Percentiles rank a stretch among this genome's conserved stretches.
These are phyloP conservation scores for Thymus quinquecostatus DNA, from an alignment of 257 asterid genomes.

Conservation along the genomic window DNA sequence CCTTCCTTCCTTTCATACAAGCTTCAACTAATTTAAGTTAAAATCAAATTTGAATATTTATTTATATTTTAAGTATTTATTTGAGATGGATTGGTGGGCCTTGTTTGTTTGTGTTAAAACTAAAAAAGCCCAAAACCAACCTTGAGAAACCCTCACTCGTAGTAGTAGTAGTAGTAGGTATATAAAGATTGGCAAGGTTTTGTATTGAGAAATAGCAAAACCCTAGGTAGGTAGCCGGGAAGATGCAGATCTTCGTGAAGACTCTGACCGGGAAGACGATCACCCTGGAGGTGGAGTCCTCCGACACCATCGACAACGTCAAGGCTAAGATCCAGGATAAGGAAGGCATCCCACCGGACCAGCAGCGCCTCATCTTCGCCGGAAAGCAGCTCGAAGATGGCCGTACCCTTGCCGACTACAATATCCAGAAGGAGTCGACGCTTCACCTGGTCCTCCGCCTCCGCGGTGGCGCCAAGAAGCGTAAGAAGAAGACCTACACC, in stretches of 20 bases:
- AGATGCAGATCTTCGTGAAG: conserved; percentile 43
- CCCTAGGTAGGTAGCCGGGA: conserved; percentile 22
- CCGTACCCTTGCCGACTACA: conserved; percentile 41
- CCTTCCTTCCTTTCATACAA: too few species aligned
- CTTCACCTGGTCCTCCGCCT: conserved; percentile 44
- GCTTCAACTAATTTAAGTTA: too few species aligned
- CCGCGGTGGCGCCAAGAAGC: conserved; percentile 48
- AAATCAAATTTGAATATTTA: too few species aligned
- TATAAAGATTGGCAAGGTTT: too few species aligned
- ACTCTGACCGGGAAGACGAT: conserved; percentile 35
- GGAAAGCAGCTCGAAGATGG: conserved; percentile 40
- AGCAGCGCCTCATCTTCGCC: conserved; percentile 33
- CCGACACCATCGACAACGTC: conserved; percentile 31
- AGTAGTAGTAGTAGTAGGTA: too few species aligned
- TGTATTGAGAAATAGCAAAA: neutral
- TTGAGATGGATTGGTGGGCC: too few species aligned
- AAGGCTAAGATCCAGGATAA: conserved; percentile 35
- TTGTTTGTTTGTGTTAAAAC: too few species aligned
- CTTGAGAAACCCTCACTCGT: too few species aligned
- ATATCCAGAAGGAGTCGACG: conserved; percentile 42
- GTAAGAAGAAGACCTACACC: conserved; percentile 48
- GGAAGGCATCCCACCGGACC: conserved; percentile 32
- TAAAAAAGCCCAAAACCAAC: too few species aligned
- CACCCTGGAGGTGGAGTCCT: conserved; percentile 35
- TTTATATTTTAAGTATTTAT: too few species aligned